Evolutionary conservation across 768 basidiomycete species (phyloP), one percentile per base, ranked within the genome.

Genomic region (Kwoniella sp.): DNA sequence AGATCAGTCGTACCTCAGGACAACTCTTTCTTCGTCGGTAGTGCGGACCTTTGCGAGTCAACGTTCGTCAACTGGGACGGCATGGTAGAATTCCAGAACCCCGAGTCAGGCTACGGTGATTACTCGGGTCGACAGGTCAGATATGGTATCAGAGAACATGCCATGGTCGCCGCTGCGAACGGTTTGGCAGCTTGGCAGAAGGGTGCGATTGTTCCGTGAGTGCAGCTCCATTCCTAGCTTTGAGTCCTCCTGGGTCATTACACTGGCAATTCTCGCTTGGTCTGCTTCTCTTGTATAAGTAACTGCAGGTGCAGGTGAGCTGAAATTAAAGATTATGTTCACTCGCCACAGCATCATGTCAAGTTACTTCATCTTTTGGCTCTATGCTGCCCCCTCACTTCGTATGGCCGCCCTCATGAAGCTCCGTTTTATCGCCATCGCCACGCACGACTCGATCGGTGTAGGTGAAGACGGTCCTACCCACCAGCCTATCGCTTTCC

Each of bases 351-450:
- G 71, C 2, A 73, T 79, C 67, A 68, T 69, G 64, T 76, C 76
- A 7, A 77, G 76, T 24, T 79, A 76, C 69, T 77, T 79, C 67
- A 79, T 79, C 74, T 79, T 79, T 64, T 79, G 73, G 73, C 56
- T 77, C 2, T 79, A 79, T 58, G 78, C 78, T 17, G 78, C 76
- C 8, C 74, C 78, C 0, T 75, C 78, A n/a, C 71, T 66, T 2
- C 78, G 78, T 21, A 79, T 79, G 78, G 40, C 73, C 3, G 74
- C 74, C 13, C 61, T 79, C 3, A 73, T 74, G 55, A 69, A 70
- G 7, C 69, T 79, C 9, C 71, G 78, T 12, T 72, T 77, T 64
- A 79, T 79, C 65, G 78, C 74, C 29, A 77, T 79, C 30, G 78
- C 78, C 24, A 79, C 78, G 0, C 78, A 79, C 66, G 78, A 79